phyloP scores from a whole-genome alignment of 257 asterid species.

The Pogostemon cablin region DNA sequence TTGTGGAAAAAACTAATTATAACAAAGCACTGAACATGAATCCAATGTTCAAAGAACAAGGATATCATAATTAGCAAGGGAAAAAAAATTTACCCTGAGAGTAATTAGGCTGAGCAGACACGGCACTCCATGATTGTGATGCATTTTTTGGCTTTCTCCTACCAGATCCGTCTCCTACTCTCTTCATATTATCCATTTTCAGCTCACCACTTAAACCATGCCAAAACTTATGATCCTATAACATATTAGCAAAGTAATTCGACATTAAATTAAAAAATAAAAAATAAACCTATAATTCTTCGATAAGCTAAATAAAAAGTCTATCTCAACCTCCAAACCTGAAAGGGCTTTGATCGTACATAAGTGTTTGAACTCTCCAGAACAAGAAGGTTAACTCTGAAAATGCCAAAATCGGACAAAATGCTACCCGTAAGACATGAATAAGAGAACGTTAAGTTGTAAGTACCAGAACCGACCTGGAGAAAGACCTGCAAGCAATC shows the following conservation, averaged over 20 bases:
- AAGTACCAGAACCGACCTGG: constrained; percentile 37
- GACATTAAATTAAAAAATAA: background rate
- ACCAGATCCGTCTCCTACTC: constrained; percentile 33
- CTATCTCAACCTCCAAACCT: constrained; percentile 36
- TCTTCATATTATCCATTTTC: constrained; percentile 42
- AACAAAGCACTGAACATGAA: background rate
- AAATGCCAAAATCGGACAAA: background rate
- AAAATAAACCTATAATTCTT: background rate
- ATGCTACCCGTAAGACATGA: background rate
- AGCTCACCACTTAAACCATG: constrained; percentile 41
- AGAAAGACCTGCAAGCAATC: constrained; percentile 42
- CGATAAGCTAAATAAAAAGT: background rate
- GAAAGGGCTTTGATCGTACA: constrained; percentile 40
- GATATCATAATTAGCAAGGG: background rate
- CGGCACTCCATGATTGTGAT: constrained; percentile 57
- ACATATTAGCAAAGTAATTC: constrained; percentile 20
- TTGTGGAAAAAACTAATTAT: too few relatives aligned
- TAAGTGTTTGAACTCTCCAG: constrained; percentile 31
- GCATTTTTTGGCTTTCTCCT: constrained; percentile 37
- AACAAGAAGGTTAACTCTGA: constrained; percentile 47
- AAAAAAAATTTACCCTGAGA: constrained; percentile 38
- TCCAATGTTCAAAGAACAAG: background rate
- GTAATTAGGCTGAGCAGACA: constrained; percentile 52
- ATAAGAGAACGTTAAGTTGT: background rate
- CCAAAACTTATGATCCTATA: constrained; percentile 39